A percentile compares a stretch with the other conserved stretches of the same genome.
phyloP scores from a whole-genome alignment of 306 rosid genomes.

The Lotus japonicus region DNA sequence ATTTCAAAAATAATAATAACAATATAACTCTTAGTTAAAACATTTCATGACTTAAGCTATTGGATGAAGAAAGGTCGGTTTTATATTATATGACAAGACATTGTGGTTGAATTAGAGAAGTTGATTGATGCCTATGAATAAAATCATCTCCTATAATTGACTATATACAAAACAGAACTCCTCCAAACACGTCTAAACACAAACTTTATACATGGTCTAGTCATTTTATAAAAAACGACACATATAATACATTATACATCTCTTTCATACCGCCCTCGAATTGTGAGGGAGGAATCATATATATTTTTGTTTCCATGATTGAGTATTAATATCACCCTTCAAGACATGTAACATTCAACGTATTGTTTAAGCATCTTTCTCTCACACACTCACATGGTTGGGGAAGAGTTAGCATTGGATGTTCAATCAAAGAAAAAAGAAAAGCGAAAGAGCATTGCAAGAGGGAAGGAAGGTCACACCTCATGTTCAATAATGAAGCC shows the following conservation, averaged over 20 bases:
- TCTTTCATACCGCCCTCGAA: background rate
- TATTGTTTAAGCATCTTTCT: slow-evolving; percentile 15
- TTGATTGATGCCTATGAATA: slow-evolving; percentile 26
- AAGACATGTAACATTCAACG: slow-evolving; percentile 23
- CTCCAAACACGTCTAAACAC: slow-evolving; percentile 29
- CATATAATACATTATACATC: background rate
- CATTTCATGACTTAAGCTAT: too few relatives aligned
- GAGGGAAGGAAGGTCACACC: slow-evolving; percentile 43
- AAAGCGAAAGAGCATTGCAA: slow-evolving; percentile 23
- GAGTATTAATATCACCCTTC: background rate
- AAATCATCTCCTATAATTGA: slow-evolving; percentile 28
- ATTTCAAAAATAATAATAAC: too few relatives aligned
- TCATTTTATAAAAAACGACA: slow-evolving; percentile 23
- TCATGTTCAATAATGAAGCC: slow-evolving; percentile 36
- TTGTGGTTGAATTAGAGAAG: slow-evolving; percentile 1
- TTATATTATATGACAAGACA: background rate
- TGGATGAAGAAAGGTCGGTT: too few relatives aligned
- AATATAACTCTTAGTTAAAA: too few relatives aligned
- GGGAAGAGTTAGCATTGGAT: slow-evolving; percentile 12
- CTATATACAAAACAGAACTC: slow-evolving; percentile 20
- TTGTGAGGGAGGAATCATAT: background rate
- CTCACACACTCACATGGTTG: slow-evolving; percentile 16
- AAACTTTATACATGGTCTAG: slow-evolving; percentile 13
- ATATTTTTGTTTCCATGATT: slow-evolving; percentile 11
- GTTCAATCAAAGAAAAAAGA: slow-evolving; percentile 34